These are phyloP conservation scores for Dictyophora rubrovolvata DNA, from an alignment of 768 basidiomycete genomes.

Conservation along the genomic window DNA sequence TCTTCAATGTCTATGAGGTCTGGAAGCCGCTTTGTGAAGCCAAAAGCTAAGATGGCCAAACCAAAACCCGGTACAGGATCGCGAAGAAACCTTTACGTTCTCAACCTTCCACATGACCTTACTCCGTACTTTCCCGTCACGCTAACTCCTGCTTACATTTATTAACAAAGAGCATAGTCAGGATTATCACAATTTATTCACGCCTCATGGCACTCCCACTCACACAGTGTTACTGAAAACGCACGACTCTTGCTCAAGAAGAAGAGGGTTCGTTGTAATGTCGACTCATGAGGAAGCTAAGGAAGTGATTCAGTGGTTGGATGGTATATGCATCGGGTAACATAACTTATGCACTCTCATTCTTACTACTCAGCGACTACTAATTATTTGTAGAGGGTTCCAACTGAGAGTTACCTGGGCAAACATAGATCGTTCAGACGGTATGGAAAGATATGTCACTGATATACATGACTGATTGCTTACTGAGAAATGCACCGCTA, in stretches of 20 bases:
- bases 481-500: background rate
- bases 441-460: background rate
- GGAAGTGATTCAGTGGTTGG: constrained; percentile 53
- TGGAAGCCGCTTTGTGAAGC: background rate
- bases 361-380: background rate
- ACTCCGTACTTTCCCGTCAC: constrained; percentile 44
- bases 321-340: constrained; percentile 62
- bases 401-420: constrained; percentile 9
- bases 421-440: constrained; percentile 9
- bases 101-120: constrained; percentile 73
- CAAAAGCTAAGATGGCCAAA: constrained; percentile 10
- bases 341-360: background rate
- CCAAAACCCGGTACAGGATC: constrained; percentile 29
- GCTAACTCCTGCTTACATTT: background rate
- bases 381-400: background rate
- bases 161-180: constrained; percentile 30
- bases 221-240: constrained; percentile 80
- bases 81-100: constrained; percentile 76
- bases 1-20: constrained; percentile 17
- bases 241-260: constrained; percentile 71
- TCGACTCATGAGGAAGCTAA: constrained; percentile 61
- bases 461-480: background rate
- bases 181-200: constrained; percentile 53
- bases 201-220: constrained; percentile 50
- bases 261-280: constrained; percentile 81